Base-by-base conservation (phyloP, 2,329 filamentous ascomycete species). In the Elsinoe perseae region DNA sequence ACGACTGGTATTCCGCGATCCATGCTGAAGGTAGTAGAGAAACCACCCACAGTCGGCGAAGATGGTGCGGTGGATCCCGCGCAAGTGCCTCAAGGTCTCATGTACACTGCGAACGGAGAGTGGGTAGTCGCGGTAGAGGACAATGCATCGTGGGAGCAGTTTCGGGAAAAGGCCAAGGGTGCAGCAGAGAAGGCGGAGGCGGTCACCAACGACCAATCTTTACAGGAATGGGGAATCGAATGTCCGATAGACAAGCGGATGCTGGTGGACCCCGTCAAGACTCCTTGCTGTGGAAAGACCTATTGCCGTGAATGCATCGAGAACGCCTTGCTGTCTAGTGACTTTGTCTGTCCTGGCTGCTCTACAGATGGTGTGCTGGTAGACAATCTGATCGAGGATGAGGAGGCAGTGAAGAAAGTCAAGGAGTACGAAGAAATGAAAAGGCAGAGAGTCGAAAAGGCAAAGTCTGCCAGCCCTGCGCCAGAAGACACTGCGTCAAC, bases 261-360 rank as follows among this genome's bases (percentile, higher is more conserved):
- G 81, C 96, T 97, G 76, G 85, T 95, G 84, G 89, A 96, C 72
- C 92, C 93, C 81, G 93, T 95, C 80, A 95, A 95, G 82, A 97
- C 93, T 69, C 92, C 93, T 64, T 98, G 93, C 82, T 98, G 93
- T 80, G 83, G 87, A 76, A 95, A 87, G 81, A 96, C 91, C 70
- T 98, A 95, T 80, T 98, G 93, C 81, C 93, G 93, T 82, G 90
- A 96, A 72, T 98, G 93, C 86, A 96, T 98, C 75, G 95, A 93
- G 72, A 95, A 95, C 82, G 89, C 91, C 74, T 85, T 98, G 74
- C 92, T 96, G 75, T 91, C 97, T 78, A 93, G 87, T 81, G 93
- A 98, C 80, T 90, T 98, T 75, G 80, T 91, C 73, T 98, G 93
- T 73, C 93, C 93, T 62, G 85, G 85, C 64, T 98, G 93, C 78